A percentile compares a stretch with the other conserved stretches of the same genome.
Evolutionary conservation across 1,284 basidiomycete genomes (phyloP).

Genomic region (Ganoderma sp.): DNA sequence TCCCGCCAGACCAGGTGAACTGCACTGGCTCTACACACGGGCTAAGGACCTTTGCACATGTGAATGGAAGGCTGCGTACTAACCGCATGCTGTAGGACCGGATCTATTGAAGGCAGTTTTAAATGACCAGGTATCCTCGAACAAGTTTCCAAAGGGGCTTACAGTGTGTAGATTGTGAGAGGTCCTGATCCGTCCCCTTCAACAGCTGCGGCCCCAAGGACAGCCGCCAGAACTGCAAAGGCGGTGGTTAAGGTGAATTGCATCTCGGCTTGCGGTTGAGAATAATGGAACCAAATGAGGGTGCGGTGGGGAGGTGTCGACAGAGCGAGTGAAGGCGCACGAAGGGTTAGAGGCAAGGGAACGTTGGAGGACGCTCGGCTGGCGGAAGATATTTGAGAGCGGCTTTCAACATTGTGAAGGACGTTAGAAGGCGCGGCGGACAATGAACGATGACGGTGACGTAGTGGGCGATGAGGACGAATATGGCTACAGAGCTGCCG

Average conservation of each 20-base stretch:
- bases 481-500: conserved; percentile 18
- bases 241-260: conserved; percentile 55
- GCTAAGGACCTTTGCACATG: not conserved
- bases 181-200: not conserved
- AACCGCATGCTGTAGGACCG: conserved; percentile 60
- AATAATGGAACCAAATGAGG: conserved; percentile 24
- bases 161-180: conserved; percentile 75
- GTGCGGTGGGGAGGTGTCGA: conserved; percentile 2
- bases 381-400: conserved; percentile 11
- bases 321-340: not conserved
- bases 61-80: conserved; percentile 34
- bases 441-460: conserved; percentile 17
- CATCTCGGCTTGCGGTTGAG: conserved; percentile 45
- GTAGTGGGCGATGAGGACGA: not conserved
- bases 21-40: conserved; percentile 57
- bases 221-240: conserved; percentile 51
- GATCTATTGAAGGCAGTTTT: conserved; percentile 35
- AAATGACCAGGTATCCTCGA: not conserved
- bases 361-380: conserved; percentile 3
- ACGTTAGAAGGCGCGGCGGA: conserved; percentile 23
- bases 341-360: not conserved
- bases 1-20: conserved; percentile 62
- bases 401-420: conserved; percentile 25
- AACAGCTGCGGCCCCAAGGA: conserved; percentile 52
- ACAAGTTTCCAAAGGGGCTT: conserved; percentile 37